Conservation (phyloP, 2,329 filamentous ascomycete species). For the Nothophoma quercina region DNA sequence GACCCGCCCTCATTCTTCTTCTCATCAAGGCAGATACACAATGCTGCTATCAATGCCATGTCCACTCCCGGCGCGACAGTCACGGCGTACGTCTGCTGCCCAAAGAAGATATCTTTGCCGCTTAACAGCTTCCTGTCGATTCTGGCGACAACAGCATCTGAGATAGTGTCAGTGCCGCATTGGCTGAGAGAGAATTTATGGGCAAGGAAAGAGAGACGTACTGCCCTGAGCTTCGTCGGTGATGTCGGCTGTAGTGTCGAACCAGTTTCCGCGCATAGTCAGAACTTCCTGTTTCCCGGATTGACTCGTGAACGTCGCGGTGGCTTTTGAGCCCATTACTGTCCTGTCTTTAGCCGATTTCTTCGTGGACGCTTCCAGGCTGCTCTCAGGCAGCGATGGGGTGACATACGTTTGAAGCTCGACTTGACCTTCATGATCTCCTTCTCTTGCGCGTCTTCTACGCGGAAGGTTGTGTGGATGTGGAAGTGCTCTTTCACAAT, state of each 20-base stretch:
- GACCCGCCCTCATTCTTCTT: constrained; percentile 28
- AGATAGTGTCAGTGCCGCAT: neutral
- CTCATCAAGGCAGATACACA: constrained; percentile 75
- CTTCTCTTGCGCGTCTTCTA: constrained; percentile 55
- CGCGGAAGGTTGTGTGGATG: constrained; percentile 61
- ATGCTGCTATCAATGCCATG: constrained; percentile 68
- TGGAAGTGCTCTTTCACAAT: constrained; percentile 62
- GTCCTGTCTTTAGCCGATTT: too few relatives aligned
- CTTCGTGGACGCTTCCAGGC: too few relatives aligned
- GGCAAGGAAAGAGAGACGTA: constrained; percentile 9
- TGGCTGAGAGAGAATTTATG: neutral
- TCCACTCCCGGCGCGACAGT: constrained; percentile 71
- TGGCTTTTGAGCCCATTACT: constrained; percentile 63
- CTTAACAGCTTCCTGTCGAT: constrained; percentile 68
- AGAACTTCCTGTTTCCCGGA: constrained; percentile 37
- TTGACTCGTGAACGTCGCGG: constrained; percentile 58
- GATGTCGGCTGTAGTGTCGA: constrained; percentile 66
- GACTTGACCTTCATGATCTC: constrained; percentile 65
- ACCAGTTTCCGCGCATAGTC: constrained; percentile 68
- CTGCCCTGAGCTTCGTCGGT: constrained; percentile 54
- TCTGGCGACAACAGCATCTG: constrained; percentile 60
- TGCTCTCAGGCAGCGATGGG: too few relatives aligned
- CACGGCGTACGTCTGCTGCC: constrained; percentile 71
- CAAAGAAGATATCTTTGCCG: constrained; percentile 64
- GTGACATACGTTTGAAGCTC: constrained; percentile 59